These are phyloP conservation scores for Digitaria exilis DNA, from an alignment of 202 grass and related monocot species.

Conservation along the genomic window DNA sequence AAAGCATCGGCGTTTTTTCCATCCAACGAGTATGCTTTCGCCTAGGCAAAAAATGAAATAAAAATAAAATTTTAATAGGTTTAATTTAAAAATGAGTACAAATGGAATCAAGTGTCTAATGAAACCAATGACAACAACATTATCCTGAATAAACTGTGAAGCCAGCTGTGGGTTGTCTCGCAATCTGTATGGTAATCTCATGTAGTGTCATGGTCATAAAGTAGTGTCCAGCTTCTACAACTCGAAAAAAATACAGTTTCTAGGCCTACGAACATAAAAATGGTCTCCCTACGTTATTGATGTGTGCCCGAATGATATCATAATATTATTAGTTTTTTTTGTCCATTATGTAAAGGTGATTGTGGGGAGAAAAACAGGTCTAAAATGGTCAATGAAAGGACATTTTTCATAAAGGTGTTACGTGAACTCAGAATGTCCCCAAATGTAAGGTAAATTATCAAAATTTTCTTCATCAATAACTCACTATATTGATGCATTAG, in stretches of 20 bases:
- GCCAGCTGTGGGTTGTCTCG: not conserved
- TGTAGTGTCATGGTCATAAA: not conserved
- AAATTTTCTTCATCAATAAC: not conserved
- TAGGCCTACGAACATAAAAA: not conserved
- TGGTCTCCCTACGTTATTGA: not conserved
- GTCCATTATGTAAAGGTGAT: not conserved
- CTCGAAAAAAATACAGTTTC: not conserved
- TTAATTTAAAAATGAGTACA: not conserved
- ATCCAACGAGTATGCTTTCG: slow-evolving; percentile 49
- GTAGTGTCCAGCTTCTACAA: not conserved
- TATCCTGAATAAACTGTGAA: not conserved
- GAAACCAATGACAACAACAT: not conserved
- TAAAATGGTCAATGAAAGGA: not conserved
- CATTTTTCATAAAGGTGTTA: not conserved
- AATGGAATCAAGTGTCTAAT: not conserved
- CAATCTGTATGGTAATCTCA: not conserved
- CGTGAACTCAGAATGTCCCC: not conserved
- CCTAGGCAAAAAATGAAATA: slow-evolving; percentile 33
- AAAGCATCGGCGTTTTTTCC: slow-evolving; percentile 48
- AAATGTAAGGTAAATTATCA: not conserved
- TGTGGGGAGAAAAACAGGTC: not conserved
- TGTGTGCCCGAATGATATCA: not conserved
- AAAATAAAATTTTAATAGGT: not conserved
- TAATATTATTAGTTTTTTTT: not conserved
- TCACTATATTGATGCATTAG: not conserved